Conservation (phyloP, 2,329 filamentous ascomycete species). For the Hymenoscyphus linearis region DNA sequence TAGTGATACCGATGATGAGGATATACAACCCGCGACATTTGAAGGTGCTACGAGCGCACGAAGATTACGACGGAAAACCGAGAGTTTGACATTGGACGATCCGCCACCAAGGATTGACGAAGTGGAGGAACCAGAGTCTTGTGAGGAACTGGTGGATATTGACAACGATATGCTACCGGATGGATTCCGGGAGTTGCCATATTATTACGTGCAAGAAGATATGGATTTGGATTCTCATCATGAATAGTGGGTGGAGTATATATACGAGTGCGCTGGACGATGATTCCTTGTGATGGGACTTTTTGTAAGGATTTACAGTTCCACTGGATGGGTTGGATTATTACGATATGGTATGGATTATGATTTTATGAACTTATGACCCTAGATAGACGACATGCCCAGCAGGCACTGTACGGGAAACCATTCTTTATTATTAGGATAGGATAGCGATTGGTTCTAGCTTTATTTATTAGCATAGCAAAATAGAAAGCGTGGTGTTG, state of each 20-base stretch:
- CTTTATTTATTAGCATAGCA: slow-evolving; percentile 15
- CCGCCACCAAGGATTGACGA: slow-evolving; percentile 32
- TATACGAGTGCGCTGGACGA: not conserved
- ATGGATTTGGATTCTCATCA: slow-evolving; percentile 29
- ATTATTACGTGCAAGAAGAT: slow-evolving; percentile 23
- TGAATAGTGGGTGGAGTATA: slow-evolving; percentile 2
- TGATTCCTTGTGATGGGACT: slow-evolving; percentile 11
- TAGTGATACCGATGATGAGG: slow-evolving; percentile 33
- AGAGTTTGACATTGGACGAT: slow-evolving; percentile 32
- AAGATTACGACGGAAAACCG: slow-evolving; percentile 29
- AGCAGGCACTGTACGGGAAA: not conserved
- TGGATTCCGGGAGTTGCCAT: slow-evolving; percentile 25
- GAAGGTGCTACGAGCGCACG: slow-evolving; percentile 30
- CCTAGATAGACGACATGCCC: slow-evolving; percentile 15
- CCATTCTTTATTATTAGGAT: not conserved
- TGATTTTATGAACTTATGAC: slow-evolving; percentile 6
- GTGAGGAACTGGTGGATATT: slow-evolving; percentile 28
- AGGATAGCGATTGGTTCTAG: not conserved
- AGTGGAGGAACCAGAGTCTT: slow-evolving; percentile 31
- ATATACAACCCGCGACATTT: slow-evolving; percentile 27
- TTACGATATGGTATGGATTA: no score
- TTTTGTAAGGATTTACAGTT: slow-evolving; percentile 13
- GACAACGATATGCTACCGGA: slow-evolving; percentile 12
- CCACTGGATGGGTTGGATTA: slow-evolving; percentile 1
- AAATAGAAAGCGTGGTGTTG: slow-evolving; percentile 4